Conservation (phyloP, 78 protist species). For the slime mould (Dictyostelium discoideum) region DNA sequence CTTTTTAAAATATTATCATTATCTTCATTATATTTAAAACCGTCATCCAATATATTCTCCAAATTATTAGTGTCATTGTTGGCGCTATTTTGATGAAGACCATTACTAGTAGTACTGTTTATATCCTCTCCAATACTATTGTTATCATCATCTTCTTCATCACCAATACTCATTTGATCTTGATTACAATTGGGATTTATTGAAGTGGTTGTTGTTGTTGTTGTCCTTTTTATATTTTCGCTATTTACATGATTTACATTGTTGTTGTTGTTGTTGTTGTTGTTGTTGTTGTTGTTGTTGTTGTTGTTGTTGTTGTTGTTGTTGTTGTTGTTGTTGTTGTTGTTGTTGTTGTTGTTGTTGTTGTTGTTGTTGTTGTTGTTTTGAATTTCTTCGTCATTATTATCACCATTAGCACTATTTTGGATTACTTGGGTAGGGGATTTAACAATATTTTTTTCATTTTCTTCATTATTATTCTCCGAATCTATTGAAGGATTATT, state of each 20-base stretch:
- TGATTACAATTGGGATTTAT: background rate
- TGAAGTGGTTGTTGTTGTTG: background rate
- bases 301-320: background rate
- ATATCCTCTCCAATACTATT: background rate
- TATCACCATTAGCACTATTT: background rate
- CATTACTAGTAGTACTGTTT: background rate
- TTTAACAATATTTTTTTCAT: background rate
- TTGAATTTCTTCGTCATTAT: background rate
- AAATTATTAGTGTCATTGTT: background rate
- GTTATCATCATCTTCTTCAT: background rate
- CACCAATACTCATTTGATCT: background rate
- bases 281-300: background rate
- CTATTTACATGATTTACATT: background rate
- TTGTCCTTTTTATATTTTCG: background rate
- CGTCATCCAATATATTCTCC: background rate
- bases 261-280: background rate
- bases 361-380: background rate
- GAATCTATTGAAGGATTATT: background rate
- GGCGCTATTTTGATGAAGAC: background rate
- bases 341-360: background rate
- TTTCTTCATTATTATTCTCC: background rate
- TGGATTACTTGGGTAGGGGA: background rate
- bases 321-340: background rate
- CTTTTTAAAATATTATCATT: background rate
- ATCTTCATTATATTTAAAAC: background rate